Evolutionary conservation across 805 yeast species (phyloP).

Genomic region (Komagataella mondaviorum): DNA sequence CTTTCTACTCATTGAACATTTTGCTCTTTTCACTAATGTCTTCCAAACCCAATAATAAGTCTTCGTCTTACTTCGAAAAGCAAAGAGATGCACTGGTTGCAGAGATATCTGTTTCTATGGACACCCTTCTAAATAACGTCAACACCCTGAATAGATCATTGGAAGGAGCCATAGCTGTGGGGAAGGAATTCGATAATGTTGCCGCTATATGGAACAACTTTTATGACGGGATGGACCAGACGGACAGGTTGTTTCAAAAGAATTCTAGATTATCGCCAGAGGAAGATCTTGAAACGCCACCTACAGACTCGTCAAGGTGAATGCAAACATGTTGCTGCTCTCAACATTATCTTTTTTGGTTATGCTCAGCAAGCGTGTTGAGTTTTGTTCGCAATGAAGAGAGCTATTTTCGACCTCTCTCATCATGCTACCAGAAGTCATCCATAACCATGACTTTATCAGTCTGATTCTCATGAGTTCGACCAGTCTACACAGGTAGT

Average conservation of each 20-base stretch:
- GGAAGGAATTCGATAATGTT: conserved; percentile 63
- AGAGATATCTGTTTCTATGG: conserved; percentile 45
- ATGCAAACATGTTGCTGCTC: no score
- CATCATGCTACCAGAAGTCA: no score
- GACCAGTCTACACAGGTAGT: no score
- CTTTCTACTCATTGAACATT: neutral
- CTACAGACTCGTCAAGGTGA: neutral
- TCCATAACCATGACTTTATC: no score
- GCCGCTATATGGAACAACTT: conserved; percentile 60
- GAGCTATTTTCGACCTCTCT: no score
- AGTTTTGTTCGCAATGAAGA: no score
- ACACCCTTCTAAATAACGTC: conserved; percentile 48
- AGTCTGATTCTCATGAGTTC: no score
- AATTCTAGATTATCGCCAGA: neutral
- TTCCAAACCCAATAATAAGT: neutral
- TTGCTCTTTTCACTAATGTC: neutral
- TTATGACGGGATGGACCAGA: conserved; percentile 35
- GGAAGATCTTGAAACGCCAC: neutral
- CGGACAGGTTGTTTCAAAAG: conserved; percentile 7
- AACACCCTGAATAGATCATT: conserved; percentile 55
- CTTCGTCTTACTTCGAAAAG: conserved; percentile 30
- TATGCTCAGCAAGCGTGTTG: no score
- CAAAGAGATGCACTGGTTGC: conserved; percentile 46
- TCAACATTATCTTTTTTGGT: no score
- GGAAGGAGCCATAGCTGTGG: conserved; percentile 56